Conservation (phyloP, 306 rosid genomes). For the Crataegus laevigata region DNA sequence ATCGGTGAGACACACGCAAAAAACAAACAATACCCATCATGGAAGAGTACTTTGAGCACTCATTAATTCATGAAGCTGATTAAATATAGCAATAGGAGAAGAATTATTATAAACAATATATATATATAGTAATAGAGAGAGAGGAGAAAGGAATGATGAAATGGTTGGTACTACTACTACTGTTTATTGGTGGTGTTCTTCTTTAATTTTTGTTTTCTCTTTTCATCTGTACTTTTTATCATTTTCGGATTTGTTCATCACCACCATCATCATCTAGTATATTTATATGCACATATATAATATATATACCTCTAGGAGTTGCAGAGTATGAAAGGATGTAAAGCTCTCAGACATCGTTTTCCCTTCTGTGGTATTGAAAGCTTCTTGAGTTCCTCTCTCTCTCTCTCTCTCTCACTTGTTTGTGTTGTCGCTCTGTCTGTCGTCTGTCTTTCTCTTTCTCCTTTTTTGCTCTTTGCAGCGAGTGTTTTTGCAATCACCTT, state of each 20-base stretch:
- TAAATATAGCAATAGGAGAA: background rate
- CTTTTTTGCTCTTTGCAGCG: conserved; percentile 34
- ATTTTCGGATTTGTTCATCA: conserved; percentile 46
- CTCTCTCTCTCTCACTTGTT: conserved; percentile 17
- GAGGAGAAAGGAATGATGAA: conserved; percentile 2
- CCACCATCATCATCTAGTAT: background rate
- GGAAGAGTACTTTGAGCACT: background rate
- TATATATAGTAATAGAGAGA: background rate
- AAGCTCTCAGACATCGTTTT: conserved; percentile 78
- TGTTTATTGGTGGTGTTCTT: conserved; percentile 20
- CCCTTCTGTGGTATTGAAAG: conserved; percentile 59
- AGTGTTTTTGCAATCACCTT: conserved; percentile 35
- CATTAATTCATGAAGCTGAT: conserved; percentile 5
- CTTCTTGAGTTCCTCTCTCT: conserved; percentile 33
- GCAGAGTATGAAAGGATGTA: conserved; percentile 64
- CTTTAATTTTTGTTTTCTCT: conserved; percentile 5
- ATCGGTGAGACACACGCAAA: conserved; percentile 20
- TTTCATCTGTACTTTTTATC: conserved; percentile 25
- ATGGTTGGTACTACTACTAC: background rate
- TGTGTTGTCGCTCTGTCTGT: conserved; percentile 50
- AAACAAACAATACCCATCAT: conserved; percentile 25
- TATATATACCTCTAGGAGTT: conserved; percentile 55
- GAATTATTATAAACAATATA: conserved; percentile 1
- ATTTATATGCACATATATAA: background rate
- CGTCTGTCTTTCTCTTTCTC: conserved; percentile 53